Percentiles rank a stretch among this genome's conserved stretches.
phyloP scores from a whole-genome alignment of 2,329 filamentous ascomycete genomes.

The Pseudofabraea citricarpa region DNA sequence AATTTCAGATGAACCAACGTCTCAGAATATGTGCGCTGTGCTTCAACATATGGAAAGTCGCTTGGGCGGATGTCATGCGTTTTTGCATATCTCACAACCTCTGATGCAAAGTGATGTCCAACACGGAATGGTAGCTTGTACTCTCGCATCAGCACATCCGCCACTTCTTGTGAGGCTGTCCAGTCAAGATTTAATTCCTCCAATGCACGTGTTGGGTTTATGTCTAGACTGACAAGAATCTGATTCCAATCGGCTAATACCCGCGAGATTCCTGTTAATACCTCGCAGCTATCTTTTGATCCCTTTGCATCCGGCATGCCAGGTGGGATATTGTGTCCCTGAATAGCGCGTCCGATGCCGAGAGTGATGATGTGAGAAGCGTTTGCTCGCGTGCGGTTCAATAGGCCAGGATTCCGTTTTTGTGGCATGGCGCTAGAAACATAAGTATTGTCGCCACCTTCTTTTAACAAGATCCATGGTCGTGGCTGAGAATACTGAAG shows the following conservation, averaged over 20 bases:
- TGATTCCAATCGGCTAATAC: constrained; percentile 1
- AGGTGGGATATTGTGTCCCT: neutral
- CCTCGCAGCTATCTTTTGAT: neutral
- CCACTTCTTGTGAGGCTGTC: constrained; percentile 3
- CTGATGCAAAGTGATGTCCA: constrained; percentile 4
- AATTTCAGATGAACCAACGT: neutral
- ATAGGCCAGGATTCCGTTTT: constrained; percentile 5
- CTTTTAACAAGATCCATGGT: constrained; percentile 2
- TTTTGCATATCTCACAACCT: constrained; percentile 1
- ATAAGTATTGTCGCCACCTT: constrained; percentile 1
- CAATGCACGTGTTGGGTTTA: constrained; percentile 1
- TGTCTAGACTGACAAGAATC: constrained; percentile 1
- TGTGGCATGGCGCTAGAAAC: constrained; percentile 5
- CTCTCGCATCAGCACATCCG: constrained; percentile 3
- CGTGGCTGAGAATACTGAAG: constrained; percentile 2
- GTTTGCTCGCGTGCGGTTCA: neutral
- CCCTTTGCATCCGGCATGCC: constrained; percentile 2
- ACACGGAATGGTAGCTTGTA: constrained; percentile 6
- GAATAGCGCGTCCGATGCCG: constrained; percentile 1
- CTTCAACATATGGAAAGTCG: constrained; percentile 2
- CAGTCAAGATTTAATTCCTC: constrained; percentile 3
- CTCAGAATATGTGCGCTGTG: constrained; percentile 4
- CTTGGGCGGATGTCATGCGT: constrained; percentile 3
- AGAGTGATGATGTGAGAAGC: constrained; percentile 1
- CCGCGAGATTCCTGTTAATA: neutral